A percentile compares a stretch with the other conserved stretches of the same genome.
These are phyloP conservation scores for Cunninghamia lanceolata DNA, from an alignment of 75 land plant species.

Conservation along the genomic window DNA sequence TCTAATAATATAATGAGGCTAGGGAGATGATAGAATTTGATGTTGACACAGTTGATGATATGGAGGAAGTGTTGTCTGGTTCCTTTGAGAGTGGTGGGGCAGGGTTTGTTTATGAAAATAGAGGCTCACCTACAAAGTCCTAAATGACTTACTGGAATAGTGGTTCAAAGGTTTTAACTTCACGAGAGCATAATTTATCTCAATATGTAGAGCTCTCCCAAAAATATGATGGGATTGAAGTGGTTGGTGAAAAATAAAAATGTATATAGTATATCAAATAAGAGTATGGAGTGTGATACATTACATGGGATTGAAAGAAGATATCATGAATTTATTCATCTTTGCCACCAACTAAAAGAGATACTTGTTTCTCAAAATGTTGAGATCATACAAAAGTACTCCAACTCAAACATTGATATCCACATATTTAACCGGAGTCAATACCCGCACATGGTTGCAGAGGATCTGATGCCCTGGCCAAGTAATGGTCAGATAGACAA, in stretches of 20 bases:
- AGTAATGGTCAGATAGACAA: constrained; percentile 84
- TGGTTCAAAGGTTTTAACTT: neutral
- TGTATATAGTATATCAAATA: constrained; percentile 34
- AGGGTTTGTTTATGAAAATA: constrained; percentile 6
- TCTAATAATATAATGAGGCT: constrained; percentile 29
- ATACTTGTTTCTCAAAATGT: constrained; percentile 18
- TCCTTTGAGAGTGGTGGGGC: constrained; percentile 22
- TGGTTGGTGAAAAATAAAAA: constrained; percentile 35
- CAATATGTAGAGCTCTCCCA: neutral
- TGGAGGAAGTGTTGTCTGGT: constrained; percentile 36
- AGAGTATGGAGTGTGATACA: constrained; percentile 23
- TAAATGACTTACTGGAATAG: neutral
- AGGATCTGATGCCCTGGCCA: constrained; percentile 86
- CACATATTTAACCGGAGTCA: constrained; percentile 98
- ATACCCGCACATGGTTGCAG: constrained; percentile 88
- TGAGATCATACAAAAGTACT: constrained; percentile 91
- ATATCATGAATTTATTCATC: constrained; percentile 39
- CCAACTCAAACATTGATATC: constrained; percentile 68
- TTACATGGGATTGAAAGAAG: constrained; percentile 37
- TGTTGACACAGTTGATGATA: constrained; percentile 32
- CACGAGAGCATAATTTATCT: neutral
- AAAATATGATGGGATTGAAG: constrained; percentile 25
- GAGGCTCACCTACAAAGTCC: neutral
- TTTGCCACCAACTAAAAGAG: constrained; percentile 32
- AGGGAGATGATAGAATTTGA: constrained; percentile 28